phyloP scores from a whole-genome alignment of 257 asterid genomes.

The Hygrophila difformis region DNA sequence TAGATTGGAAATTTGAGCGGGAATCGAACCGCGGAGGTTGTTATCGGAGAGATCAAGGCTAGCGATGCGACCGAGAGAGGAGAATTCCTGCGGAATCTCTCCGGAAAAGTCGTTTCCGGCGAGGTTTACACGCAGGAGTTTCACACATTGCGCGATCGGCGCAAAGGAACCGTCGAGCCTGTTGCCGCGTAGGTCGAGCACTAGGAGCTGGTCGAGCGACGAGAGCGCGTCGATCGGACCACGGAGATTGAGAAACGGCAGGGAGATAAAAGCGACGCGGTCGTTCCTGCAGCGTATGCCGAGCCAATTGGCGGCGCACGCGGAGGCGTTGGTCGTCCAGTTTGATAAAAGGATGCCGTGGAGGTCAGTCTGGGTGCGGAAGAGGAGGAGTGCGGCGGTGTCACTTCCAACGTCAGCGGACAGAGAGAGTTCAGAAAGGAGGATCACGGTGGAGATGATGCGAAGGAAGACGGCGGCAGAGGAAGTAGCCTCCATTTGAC shows the following conservation, averaged over 20 bases:
- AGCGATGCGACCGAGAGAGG: constrained; percentile 59
- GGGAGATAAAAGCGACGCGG: constrained; percentile 59
- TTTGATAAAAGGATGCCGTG: constrained; percentile 66
- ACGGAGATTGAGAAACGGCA: constrained; percentile 69
- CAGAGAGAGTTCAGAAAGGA: too few relatives aligned
- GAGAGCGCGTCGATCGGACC: constrained; percentile 68
- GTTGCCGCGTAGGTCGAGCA: constrained; percentile 65
- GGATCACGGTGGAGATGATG: too few relatives aligned
- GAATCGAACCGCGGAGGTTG: constrained; percentile 64
- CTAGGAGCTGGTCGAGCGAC: constrained; percentile 62
- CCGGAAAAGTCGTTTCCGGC: constrained; percentile 76
- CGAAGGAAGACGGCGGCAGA: too few relatives aligned
- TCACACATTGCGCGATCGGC: constrained; percentile 45
- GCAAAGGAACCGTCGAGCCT: constrained; percentile 61
- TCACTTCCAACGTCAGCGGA: too few relatives aligned
- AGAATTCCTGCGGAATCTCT: constrained; percentile 44
- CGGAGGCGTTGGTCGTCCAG: constrained; percentile 53
- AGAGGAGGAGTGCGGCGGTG: constrained; percentile 64
- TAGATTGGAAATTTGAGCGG: constrained; percentile 31
- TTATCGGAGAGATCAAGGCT: constrained; percentile 69
- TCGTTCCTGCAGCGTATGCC: constrained; percentile 63
- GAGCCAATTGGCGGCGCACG: constrained; percentile 62
- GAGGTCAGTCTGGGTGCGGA: constrained; percentile 67
- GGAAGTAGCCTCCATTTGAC: too few relatives aligned
- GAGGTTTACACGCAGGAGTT: constrained; percentile 63